Evolutionary conservation across 2,329 filamentous ascomycete species (phyloP).

Genomic region (Pseudogymnoascus sp.): DNA sequence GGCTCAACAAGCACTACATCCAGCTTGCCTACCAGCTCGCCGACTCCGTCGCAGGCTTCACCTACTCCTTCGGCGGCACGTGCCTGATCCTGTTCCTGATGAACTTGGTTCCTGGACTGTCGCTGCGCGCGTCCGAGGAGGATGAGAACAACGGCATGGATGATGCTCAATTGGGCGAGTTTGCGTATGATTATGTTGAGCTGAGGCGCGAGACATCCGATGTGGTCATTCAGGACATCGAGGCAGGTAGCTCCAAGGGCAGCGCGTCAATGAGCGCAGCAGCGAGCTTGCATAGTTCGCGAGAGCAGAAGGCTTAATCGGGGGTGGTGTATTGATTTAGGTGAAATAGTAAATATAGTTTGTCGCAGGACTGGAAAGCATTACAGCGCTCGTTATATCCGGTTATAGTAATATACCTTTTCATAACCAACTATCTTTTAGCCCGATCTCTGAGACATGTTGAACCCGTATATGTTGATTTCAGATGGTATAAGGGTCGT

Average conservation of each 20-base stretch:
- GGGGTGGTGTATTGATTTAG: background rate
- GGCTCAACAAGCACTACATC: slow-evolving; percentile 76
- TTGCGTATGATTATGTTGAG: slow-evolving; percentile 73
- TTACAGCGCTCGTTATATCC: background rate
- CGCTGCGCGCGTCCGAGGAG: slow-evolving; percentile 66
- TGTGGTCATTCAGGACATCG: background rate
- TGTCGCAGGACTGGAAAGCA: background rate
- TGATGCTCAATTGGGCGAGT: slow-evolving; percentile 86
- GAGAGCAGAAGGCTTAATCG: background rate
- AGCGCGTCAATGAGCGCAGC: background rate
- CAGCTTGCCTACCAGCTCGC: slow-evolving; percentile 79
- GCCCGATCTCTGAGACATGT: background rate
- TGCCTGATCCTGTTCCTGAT: slow-evolving; percentile 73
- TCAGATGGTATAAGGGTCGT: background rate
- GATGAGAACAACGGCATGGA: slow-evolving; percentile 81
- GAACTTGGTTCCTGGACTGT: slow-evolving; percentile 69
- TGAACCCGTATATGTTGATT: background rate
- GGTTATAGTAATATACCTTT: background rate
- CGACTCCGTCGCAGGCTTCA: slow-evolving; percentile 67
- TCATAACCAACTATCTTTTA: background rate
- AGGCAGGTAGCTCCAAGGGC: background rate
- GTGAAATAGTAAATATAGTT: background rate
- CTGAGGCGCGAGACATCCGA: background rate
- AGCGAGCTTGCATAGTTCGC: background rate
- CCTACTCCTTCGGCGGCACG: slow-evolving; percentile 71